These are phyloP conservation scores for Coffea eugenioides DNA, from an alignment of 257 asterid species.

Conservation along the genomic window DNA sequence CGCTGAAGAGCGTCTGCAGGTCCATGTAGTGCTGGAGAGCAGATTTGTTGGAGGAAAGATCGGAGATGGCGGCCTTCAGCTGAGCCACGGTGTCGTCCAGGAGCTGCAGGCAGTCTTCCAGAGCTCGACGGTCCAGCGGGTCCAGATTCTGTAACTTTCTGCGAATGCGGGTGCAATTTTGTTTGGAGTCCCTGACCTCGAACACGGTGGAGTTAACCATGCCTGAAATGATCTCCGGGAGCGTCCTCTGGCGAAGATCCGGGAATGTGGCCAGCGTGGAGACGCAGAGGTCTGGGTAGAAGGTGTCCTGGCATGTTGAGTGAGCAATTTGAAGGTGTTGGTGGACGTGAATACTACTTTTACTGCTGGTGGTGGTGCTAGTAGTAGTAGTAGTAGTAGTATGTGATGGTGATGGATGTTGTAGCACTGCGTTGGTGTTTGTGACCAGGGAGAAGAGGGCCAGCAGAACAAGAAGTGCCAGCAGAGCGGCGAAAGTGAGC, in stretches of 20 bases:
- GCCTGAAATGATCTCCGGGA: conserved; percentile 64
- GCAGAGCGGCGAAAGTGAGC: conserved; percentile 30
- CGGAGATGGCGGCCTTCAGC: conserved; percentile 40
- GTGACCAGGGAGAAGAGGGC: conserved; percentile 31
- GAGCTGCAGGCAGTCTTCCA: conserved; percentile 79
- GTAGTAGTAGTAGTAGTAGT: not conserved
- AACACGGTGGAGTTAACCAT: conserved; percentile 61
- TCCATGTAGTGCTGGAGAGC: conserved; percentile 46
- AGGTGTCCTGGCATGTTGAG: conserved; percentile 63
- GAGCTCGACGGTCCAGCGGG: conserved; percentile 59
- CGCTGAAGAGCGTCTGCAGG: conserved; percentile 77
- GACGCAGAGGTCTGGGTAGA: conserved; percentile 67
- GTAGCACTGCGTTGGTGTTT: conserved; percentile 7
- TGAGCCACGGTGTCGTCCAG: conserved; percentile 51
- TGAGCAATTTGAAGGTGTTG: conserved; percentile 50
- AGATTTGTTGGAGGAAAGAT: conserved; percentile 35
- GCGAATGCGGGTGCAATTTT: conserved; percentile 57
- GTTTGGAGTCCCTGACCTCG: conserved; percentile 50
- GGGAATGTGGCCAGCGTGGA: conserved; percentile 62
- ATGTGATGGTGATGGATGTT: conserved; percentile 13
- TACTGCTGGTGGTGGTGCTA: too few relatives aligned
- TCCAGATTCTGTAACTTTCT: conserved; percentile 45
- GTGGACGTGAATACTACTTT: conserved; percentile 34
- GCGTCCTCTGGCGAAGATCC: conserved; percentile 58
- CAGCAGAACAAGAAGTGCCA: conserved; percentile 25